Evolutionary conservation across 345 rosid genomes (phyloP), one percentile per base, ranked within the genome.

Genomic region (Rhodomyrtus tomentosa): DNA sequence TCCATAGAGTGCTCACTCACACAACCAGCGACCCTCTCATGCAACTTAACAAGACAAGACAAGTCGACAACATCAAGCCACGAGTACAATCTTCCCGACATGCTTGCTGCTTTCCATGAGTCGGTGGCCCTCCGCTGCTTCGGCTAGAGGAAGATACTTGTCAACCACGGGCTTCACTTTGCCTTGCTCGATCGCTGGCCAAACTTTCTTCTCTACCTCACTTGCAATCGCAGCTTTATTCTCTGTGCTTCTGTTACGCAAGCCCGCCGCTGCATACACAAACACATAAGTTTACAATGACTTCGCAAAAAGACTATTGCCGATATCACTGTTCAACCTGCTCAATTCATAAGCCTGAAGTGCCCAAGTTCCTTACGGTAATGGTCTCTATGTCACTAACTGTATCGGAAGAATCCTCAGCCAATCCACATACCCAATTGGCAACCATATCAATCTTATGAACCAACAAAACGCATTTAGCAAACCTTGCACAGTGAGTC

Each of bases 401-500:
- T 15, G 40, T n/a, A 16, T 54, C 53, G 45, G 45, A 36, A 55
- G 50, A 25, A 36, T 48, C 24, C 50, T 56, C 16, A 29, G 51
- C 55, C 53, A 7, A 40, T 38, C 45, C 38, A 24, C 62, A 45
- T 50, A 59, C 27, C 10, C 62, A 45, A 40, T 36, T 21, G 22
- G 27, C 11, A 73, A 72, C 40, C 38, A 50, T 11, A 50, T 29
- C 1, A 50, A n/a, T 18, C 48, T 22, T 24, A 22, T 73, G 9
- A 11, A 62, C 22, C 81, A 62, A 73, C 22, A 16, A 55, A 53
- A 80, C 32, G 58, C 38, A 45, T 45, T 18, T 8, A 32, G 24
- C 38, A 20, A 90, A 96, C 99, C 99, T 95, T 95, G 96, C 86
- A 96, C 95, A 3, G 98, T 95, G 89, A 92, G 93, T 73, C 98